These are phyloP conservation scores for Cylindrotheca closterium DNA, from an alignment of 108 stramenopile genomes.

Conservation along the genomic window DNA sequence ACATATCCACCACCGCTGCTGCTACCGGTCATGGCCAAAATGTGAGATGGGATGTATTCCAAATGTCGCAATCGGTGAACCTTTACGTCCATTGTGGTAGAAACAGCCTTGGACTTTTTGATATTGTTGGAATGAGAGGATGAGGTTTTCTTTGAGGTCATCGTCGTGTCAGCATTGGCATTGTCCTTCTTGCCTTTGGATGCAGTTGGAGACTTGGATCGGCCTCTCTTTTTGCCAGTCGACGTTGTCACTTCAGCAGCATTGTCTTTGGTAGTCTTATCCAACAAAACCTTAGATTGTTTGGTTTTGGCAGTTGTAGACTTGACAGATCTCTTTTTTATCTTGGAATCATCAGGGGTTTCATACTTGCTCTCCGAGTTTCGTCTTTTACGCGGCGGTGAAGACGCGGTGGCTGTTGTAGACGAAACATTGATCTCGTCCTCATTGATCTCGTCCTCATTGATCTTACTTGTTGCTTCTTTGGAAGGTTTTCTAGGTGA, in stretches of 20 bases:
- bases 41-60: conserved; percentile 48
- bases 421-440: background rate
- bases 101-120: too few relatives aligned
- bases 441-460: background rate
- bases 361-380: background rate
- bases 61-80: conserved; percentile 80
- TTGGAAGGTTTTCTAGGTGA: background rate
- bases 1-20: conserved; percentile 17
- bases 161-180: background rate
- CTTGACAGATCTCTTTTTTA: background rate
- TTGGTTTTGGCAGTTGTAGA: too few relatives aligned
- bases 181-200: background rate
- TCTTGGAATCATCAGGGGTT: background rate
- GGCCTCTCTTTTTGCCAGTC: background rate
- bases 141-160: too few relatives aligned
- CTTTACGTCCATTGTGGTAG: conserved; percentile 45
- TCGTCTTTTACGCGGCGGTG: background rate
- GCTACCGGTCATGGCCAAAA: conserved; percentile 55
- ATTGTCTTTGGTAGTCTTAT: too few relatives aligned
- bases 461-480: background rate
- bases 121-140: too few relatives aligned
- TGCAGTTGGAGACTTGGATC: background rate
- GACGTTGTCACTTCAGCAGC: too few relatives aligned
- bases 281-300: too few relatives aligned
- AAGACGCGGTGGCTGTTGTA: background rate